Percentiles rank a stretch among this genome's conserved stretches.
Conservation (phyloP, 805 yeast genomes). For the Candida succiphila region DNA sequence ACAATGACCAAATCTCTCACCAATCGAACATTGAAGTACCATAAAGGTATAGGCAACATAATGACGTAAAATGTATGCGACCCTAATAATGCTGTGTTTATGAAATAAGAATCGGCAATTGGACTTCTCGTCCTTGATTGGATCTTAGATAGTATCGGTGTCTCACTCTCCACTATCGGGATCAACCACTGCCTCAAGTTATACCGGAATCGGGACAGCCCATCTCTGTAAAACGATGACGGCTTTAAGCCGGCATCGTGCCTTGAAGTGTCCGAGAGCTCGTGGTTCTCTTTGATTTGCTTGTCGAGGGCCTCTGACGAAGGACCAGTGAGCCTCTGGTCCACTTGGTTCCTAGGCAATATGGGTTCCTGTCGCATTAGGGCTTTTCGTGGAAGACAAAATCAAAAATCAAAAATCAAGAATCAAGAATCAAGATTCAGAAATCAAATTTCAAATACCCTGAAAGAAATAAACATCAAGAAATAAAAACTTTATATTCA, state of each 20-base stretch:
- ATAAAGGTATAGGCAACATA: constrained; percentile 74
- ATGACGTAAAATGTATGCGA: constrained; percentile 90
- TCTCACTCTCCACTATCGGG: constrained; percentile 55
- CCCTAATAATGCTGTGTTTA: constrained; percentile 83
- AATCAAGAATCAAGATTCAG: background rate
- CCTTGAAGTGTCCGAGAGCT: constrained; percentile 13
- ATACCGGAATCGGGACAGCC: constrained; percentile 48
- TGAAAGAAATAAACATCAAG: no score
- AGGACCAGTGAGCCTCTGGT: background rate
- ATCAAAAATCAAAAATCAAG: no score
- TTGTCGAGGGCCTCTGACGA: constrained; percentile 5
- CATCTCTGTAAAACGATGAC: constrained; percentile 50
- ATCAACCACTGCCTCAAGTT: constrained; percentile 41
- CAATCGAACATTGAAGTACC: constrained; percentile 58
- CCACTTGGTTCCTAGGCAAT: no score
- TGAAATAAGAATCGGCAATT: constrained; percentile 62
- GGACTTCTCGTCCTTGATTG: constrained; percentile 45
- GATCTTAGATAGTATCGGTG: constrained; percentile 42
- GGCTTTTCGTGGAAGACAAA: no score
- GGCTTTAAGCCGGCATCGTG: constrained; percentile 71
- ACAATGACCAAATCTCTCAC: constrained; percentile 53
- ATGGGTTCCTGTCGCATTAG: no score
- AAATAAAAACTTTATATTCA: no score
- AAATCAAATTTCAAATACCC: no score
- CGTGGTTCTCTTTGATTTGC: constrained; percentile 5